These are phyloP conservation scores for Nymphaea thermarum DNA, from an alignment of 164 flowering plant genomes.

Conservation along the genomic window DNA sequence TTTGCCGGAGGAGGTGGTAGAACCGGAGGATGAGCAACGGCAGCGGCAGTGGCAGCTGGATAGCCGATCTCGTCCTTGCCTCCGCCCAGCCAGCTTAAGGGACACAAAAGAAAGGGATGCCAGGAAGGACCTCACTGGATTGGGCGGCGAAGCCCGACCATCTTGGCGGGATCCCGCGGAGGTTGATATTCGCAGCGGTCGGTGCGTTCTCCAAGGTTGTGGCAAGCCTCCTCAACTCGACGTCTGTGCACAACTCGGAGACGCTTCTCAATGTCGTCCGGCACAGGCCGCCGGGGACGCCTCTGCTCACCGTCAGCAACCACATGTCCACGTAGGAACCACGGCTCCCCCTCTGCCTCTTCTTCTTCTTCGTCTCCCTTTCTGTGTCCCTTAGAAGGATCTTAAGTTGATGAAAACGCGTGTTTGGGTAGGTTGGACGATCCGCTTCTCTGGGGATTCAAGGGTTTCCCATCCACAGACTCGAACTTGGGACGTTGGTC, in stretches of 20 bases:
- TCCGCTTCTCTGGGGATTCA: slow-evolving; percentile 92
- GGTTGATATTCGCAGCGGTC: slow-evolving; percentile 2
- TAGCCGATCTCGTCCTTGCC: too few relatives aligned
- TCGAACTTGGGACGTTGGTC: slow-evolving; percentile 70
- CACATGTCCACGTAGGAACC: slow-evolving; percentile 7
- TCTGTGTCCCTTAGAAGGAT: background rate
- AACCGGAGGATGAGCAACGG: too few relatives aligned
- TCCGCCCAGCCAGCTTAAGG: background rate
- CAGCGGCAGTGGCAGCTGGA: too few relatives aligned
- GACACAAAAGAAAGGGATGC: background rate
- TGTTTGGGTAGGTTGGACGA: slow-evolving; percentile 55
- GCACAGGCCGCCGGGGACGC: slow-evolving; percentile 2
- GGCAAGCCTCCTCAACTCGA: slow-evolving; percentile 5
- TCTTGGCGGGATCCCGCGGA: slow-evolving; percentile 7
- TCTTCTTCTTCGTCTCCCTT: background rate
- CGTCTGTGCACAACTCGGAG: slow-evolving; percentile 6
- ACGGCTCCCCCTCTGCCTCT: background rate
- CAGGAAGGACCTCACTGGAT: slow-evolving; percentile 3
- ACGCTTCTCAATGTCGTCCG: slow-evolving; percentile 7
- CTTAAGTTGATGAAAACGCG: background rate
- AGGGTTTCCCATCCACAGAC: slow-evolving; percentile 60
- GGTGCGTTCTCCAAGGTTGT: slow-evolving; percentile 8
- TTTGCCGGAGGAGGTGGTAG: too few relatives aligned
- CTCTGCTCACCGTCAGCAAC: slow-evolving; percentile 8
- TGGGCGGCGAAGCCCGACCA: slow-evolving; percentile 8